These are phyloP conservation scores for Amoeboaphelidium protococcarum DNA, from an alignment of 371 early-diverging fungal species.

Conservation along the genomic window DNA sequence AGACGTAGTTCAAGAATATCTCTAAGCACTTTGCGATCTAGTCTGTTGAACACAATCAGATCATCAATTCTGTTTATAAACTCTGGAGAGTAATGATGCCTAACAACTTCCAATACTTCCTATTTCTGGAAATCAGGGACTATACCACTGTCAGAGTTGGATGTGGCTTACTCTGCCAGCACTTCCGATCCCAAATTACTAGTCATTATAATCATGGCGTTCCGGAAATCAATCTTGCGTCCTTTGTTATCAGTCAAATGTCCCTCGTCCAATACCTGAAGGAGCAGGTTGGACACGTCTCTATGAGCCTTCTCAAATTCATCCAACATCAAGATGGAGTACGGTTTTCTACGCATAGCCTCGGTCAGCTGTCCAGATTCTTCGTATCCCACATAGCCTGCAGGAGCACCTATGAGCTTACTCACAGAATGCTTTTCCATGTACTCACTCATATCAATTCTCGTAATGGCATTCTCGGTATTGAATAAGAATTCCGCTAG, in stretches of 20 bases:
- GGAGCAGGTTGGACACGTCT: slow-evolving; percentile 17
- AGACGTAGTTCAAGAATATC: slow-evolving; percentile 62
- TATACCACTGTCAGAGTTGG: slow-evolving; percentile 6
- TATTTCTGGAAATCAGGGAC: slow-evolving; percentile 24
- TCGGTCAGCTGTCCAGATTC: slow-evolving; percentile 69
- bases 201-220: slow-evolving; percentile 81
- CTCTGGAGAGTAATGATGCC: slow-evolving; percentile 61
- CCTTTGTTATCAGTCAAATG: slow-evolving; percentile 61
- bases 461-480: slow-evolving; percentile 48
- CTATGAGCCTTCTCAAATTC: slow-evolving; percentile 80
- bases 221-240: slow-evolving; percentile 55
- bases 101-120: slow-evolving; percentile 36
- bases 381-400: slow-evolving; percentile 27
- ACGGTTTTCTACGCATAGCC: slow-evolving; percentile 61
- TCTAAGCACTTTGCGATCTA: slow-evolving; percentile 33
- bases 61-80: slow-evolving; percentile 77
- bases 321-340: slow-evolving; percentile 62
- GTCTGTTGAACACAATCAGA: slow-evolving; percentile 33
- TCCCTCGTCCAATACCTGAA: slow-evolving; percentile 66
- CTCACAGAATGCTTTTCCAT: slow-evolving; percentile 47
- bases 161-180: slow-evolving; percentile 8
- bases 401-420: slow-evolving; percentile 68
- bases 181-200: slow-evolving; percentile 37
- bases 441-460: slow-evolving; percentile 82
- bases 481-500: slow-evolving; percentile 66